Base-by-base conservation (phyloP, 192 early-diverging fungal genomes). In the Coemansia erecta region DNA sequence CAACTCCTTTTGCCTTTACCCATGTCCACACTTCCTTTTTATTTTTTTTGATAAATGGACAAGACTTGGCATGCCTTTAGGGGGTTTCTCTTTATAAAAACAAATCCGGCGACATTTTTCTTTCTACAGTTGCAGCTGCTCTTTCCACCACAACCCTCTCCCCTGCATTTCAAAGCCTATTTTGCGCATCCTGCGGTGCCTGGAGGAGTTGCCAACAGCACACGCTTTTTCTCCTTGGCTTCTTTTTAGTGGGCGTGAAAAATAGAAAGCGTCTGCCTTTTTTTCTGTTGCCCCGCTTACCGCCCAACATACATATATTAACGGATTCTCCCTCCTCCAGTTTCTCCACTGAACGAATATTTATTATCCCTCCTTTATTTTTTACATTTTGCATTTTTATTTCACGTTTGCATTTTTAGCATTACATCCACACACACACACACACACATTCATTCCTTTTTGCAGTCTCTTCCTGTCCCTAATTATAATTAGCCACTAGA, bases 11-110 rank as follows among this genome's bases (percentile, higher is more conserved):
- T 46, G 14, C 13, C 3, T 57, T 24, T 46, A 15, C 22, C 9
- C 56, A 41, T 55, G 17, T 55, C 19, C 39, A 21, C 11, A 52
- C 39, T 42, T 26, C 18, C 41, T 46, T 57, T 57, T 26, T 57
- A 11, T 22, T 19, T 26, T 26, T 43, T 55, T 57, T 55, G 53
- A 55, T 55, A 55, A 55, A 55, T 39, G 39, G 39, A 41, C 53
- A 41, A 3, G 17, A 55, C 33, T 55, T 55, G 53, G 53, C 37
- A 12, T 11, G 17, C 39, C 39, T 41, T 55, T 55, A 40, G 19
- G 18, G 9, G 6, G 1, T 22, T 41, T 41, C n/a, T 41, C 17
- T 41, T 41, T 55, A 33, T 41, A 41, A 31, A 28, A 31, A 52
- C 26, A 52, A 28, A 21, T 18, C 31, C 11, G n/a, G 41, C 41